phyloP scores from a whole-genome alignment of 495 filamentous ascomycete species.

The Chaetomium tenue region DNA sequence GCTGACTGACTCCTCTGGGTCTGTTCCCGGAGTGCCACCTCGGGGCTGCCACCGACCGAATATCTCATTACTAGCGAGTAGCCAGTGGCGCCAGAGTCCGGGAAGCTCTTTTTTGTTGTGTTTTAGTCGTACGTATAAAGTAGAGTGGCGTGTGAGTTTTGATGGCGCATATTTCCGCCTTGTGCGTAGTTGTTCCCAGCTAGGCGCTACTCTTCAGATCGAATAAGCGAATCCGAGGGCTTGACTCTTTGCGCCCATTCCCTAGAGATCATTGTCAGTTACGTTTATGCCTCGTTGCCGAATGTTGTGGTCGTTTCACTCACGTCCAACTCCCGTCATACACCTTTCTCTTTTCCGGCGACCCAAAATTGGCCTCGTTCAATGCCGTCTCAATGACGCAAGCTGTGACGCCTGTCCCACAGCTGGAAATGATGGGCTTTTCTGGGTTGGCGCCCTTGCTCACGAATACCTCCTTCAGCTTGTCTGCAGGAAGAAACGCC shows the following conservation, averaged over 20 bases:
- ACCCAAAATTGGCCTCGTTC: slow-evolving; percentile 69
- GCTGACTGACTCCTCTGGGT: neutral
- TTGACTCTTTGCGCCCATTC: slow-evolving; percentile 68
- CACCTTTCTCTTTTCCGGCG: slow-evolving; percentile 64
- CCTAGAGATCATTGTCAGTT: slow-evolving; percentile 39
- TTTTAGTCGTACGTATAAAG: slow-evolving; percentile 10
- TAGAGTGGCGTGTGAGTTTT: neutral
- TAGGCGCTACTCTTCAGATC: slow-evolving; percentile 22
- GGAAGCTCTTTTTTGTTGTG: neutral
- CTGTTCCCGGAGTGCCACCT: neutral
- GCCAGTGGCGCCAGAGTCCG: neutral
- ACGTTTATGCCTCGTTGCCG: neutral
- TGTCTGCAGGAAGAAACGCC: slow-evolving; percentile 66
- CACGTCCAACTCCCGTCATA: slow-evolving; percentile 99
- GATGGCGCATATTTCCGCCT: neutral
- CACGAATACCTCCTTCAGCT: slow-evolving; percentile 75
- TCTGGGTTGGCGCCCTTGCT: slow-evolving; percentile 70
- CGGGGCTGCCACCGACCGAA: neutral
- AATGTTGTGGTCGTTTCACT: slow-evolving; percentile 45
- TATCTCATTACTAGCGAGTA: neutral
- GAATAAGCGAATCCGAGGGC: slow-evolving; percentile 44
- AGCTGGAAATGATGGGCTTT: slow-evolving; percentile 85
- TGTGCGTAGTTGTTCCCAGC: neutral
- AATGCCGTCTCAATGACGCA: slow-evolving; percentile 86
- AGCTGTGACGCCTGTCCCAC: slow-evolving; percentile 95